A percentile compares a stretch with the other conserved stretches of the same genome.
Evolutionary conservation across 2,329 filamentous ascomycete species (phyloP).

Genomic region (Claviceps sp.): DNA sequence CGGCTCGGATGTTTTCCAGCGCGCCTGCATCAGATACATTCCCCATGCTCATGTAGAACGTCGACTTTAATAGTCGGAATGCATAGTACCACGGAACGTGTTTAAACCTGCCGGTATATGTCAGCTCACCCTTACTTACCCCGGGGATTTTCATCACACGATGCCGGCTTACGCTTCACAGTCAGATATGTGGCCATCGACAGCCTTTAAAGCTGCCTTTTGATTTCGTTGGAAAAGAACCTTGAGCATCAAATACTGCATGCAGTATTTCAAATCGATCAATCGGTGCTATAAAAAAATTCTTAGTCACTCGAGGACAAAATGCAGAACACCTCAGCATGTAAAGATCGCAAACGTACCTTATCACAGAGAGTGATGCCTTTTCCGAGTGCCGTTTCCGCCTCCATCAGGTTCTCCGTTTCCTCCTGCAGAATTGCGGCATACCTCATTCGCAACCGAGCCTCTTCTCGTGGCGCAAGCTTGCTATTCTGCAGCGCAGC

Average conservation of each 20-base stretch:
- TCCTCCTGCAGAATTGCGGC: slow-evolving; percentile 60
- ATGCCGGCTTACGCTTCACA: slow-evolving; percentile 42
- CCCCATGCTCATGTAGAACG: slow-evolving; percentile 50
- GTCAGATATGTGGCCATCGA: slow-evolving; percentile 56
- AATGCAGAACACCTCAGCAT: no score
- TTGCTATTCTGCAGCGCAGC: slow-evolving; percentile 48
- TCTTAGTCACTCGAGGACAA: no score
- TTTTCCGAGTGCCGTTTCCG: slow-evolving; percentile 58
- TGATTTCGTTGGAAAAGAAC: slow-evolving; percentile 57
- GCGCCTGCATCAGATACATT: slow-evolving; percentile 48
- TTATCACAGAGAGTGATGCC: slow-evolving; percentile 57
- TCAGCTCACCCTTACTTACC: not conserved
- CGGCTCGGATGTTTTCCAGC: slow-evolving; percentile 54
- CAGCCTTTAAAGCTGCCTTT: slow-evolving; percentile 58
- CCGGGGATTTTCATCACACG: not conserved
- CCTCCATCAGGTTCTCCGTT: slow-evolving; percentile 61
- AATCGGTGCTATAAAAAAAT: slow-evolving; percentile 20
- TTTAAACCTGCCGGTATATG: slow-evolving; percentile 33
- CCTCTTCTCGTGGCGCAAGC: slow-evolving; percentile 52
- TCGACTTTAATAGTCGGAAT: slow-evolving; percentile 60
- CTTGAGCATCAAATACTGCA: slow-evolving; percentile 60
- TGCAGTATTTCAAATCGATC: slow-evolving; percentile 59
- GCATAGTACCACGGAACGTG: slow-evolving; percentile 64
- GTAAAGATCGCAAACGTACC: slow-evolving; percentile 21
- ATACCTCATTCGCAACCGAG: slow-evolving; percentile 55